Evolutionary conservation across 352 stramenopile genomes (phyloP).

Genomic region (Phytophthora idaei): DNA sequence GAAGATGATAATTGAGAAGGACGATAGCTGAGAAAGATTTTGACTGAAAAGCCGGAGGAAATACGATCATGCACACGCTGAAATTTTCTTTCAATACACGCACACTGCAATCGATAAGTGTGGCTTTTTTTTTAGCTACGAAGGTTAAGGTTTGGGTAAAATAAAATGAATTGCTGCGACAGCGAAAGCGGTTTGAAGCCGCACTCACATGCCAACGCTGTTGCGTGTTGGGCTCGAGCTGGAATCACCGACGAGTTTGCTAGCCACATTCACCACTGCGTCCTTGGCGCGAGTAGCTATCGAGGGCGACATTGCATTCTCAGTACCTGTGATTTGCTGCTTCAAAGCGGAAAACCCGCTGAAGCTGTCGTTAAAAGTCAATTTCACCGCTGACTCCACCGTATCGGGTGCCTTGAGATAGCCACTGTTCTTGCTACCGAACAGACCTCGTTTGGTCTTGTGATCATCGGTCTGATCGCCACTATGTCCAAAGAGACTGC

Average conservation of each 20-base stretch:
- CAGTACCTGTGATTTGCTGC: slow-evolving; percentile 29
- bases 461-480: not conserved
- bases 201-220: slow-evolving; percentile 10
- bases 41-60: no score
- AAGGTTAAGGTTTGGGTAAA: no score
- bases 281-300: slow-evolving; percentile 27
- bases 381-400: slow-evolving; percentile 31
- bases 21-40: no score
- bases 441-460: slow-evolving; percentile 8
- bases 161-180: not conserved
- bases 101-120: no score
- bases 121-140: no score
- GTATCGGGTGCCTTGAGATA: slow-evolving; percentile 15
- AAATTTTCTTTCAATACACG: no score
- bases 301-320: slow-evolving; percentile 28
- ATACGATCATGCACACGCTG: no score
- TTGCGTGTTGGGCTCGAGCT: slow-evolving; percentile 11
- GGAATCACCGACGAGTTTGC: slow-evolving; percentile 20
- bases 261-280: slow-evolving; percentile 21
- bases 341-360: slow-evolving; percentile 30
- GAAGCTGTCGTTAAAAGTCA: slow-evolving; percentile 34
- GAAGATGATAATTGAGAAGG: no score
- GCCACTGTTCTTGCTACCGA: slow-evolving; percentile 11
- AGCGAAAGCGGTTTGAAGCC: not conserved
- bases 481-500: not conserved